Percentiles rank a stretch among this genome's conserved stretches.
These are phyloP conservation scores for Backusella westeae DNA, from an alignment of 192 early-diverging fungal species.

Conservation along the genomic window DNA sequence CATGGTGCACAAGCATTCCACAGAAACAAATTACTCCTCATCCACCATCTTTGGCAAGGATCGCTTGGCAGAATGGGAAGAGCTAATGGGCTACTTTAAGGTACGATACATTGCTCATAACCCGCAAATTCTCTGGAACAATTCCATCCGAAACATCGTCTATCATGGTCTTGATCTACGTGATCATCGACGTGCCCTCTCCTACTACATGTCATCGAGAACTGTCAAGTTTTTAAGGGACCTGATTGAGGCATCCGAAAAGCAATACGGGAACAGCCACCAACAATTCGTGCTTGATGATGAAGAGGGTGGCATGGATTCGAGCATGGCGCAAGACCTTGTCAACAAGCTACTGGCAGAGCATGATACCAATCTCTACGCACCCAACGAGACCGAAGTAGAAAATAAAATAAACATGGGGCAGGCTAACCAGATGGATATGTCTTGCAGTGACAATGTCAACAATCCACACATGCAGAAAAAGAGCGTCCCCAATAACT, in stretches of 20 bases:
- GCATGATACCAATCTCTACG: constrained; percentile 39
- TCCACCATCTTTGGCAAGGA: constrained; percentile 38
- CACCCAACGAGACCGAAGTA: constrained; percentile 41
- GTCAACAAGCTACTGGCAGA: constrained; percentile 47
- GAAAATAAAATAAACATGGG: constrained; percentile 9
- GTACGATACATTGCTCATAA: constrained; percentile 84
- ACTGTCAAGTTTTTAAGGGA: constrained; percentile 77
- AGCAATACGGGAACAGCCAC: background rate
- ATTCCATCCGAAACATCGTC: constrained; percentile 75
- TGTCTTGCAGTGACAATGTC: constrained; percentile 24
- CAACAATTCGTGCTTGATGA: background rate
- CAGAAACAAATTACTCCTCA: background rate
- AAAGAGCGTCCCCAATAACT: constrained; percentile 52
- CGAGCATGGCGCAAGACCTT: constrained; percentile 40
- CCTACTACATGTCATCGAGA: constrained; percentile 83
- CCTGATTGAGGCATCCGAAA: constrained; percentile 38
- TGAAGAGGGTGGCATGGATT: constrained; percentile 29
- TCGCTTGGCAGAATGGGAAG: constrained; percentile 35
- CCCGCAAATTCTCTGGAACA: constrained; percentile 82
- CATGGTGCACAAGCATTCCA: background rate
- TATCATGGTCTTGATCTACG: constrained; percentile 76
- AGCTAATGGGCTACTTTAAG: constrained; percentile 52
- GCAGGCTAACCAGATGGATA: background rate
- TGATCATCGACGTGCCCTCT: constrained; percentile 62
- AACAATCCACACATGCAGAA: constrained; percentile 42